phyloP scores from a whole-genome alignment of 2,329 filamentous ascomycete genomes.

The Aspergillus chevalieri region DNA sequence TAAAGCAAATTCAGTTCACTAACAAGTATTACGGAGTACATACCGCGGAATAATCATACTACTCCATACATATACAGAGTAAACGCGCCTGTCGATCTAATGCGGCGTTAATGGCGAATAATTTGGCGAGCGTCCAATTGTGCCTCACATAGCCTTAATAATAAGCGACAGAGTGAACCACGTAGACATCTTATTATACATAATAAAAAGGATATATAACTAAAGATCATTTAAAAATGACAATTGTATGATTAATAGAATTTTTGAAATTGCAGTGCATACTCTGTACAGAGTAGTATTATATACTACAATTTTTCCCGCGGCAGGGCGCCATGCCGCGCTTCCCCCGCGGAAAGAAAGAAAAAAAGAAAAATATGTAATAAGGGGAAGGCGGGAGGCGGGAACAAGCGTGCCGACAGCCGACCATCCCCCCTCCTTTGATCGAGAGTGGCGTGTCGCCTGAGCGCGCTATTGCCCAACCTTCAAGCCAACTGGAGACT shows the following conservation, averaged over 20 bases:
- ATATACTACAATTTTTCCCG: neutral
- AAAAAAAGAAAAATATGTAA: neutral
- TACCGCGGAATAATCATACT: too few species aligned
- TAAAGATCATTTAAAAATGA: too few species aligned
- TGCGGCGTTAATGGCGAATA: slow-evolving; percentile 23
- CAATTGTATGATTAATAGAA: too few species aligned
- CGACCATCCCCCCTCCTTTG: slow-evolving; percentile 6
- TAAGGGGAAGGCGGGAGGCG: neutral
- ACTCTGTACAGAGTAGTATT: too few species aligned
- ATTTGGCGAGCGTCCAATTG: slow-evolving; percentile 8
- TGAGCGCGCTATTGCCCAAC: slow-evolving; percentile 20
- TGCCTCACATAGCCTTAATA: neutral
- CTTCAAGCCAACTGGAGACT: slow-evolving; percentile 11
- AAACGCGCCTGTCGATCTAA: slow-evolving; percentile 13
- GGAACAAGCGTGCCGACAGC: slow-evolving; percentile 10
- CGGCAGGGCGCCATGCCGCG: slow-evolving; percentile 14
- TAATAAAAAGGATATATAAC: too few species aligned
- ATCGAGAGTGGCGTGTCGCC: slow-evolving; percentile 21
- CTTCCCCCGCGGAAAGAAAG: slow-evolving; percentile 17
- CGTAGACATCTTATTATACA: too few species aligned
- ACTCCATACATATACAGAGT: neutral
- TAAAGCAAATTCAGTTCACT: too few species aligned
- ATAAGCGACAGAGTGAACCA: neutral
- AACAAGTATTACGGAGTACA: too few species aligned
- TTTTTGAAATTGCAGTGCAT: too few species aligned